Base-by-base conservation (phyloP, 257 asterid species). In the Solanum tarijense region DNA sequence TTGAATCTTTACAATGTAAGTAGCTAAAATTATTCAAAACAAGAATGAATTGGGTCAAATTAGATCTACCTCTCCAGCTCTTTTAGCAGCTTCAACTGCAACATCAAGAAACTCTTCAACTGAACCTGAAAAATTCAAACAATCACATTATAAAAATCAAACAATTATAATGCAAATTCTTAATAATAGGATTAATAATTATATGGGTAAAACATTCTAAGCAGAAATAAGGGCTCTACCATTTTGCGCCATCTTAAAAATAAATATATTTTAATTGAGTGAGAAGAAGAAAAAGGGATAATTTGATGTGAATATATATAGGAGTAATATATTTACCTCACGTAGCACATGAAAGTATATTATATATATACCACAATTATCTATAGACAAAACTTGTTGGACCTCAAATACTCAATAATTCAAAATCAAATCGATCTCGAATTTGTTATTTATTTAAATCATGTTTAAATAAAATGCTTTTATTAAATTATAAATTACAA, bases 71-170 rank as follows among this genome's bases (percentile, higher is more conserved):
- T 95, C 95, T 85, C 98, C 98, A 66, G 98, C 98, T 90, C 65
- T 92, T 87, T 92, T 91, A 25, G 98, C 98, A 36, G 98, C 96
- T 34, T 91, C 94, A 29, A 95, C 93, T 31, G 98, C 98, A 88
- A 69, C 90, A 83, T 92, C 89, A 88, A 93, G 88, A 90, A 92
- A 93, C 87, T 93, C 93, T 83, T 94, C 96, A 41, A 89, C 83
- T 85, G 93, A 92, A 89, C 88, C 95, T 90, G 92, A 89, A 89
- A 88, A 89, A 88, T 85, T 85, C 82, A 86, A 36, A 74, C 88
- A 39, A 76, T 46, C 58, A 83, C 41, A 39, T 72, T 8, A 34
- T 2, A 85, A 9, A 62, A 35, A 85, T 5, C 13, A 35, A 78
- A 25, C 43, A 84, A 83, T 58, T 34, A 36, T 1, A 1, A 1